Evolutionary conservation across 192 early-diverging fungal species (phyloP).

Genomic region (Dissophora globulifera): DNA sequence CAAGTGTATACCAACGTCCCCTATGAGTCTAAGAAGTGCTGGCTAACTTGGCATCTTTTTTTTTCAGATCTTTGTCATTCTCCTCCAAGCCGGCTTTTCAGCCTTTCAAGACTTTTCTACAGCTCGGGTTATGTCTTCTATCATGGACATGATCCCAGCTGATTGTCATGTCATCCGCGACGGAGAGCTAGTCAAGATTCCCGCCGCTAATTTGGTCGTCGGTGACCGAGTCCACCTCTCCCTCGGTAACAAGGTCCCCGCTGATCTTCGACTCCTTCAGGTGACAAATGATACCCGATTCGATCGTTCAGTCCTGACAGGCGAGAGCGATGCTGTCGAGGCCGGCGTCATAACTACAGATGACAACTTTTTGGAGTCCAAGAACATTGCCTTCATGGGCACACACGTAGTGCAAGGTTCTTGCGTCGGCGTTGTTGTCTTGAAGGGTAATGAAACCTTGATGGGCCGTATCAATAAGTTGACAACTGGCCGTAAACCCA

Average conservation of each 20-base stretch:
- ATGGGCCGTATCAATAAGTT: constrained; percentile 79
- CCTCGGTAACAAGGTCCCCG: constrained; percentile 79
- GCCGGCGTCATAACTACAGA: constrained; percentile 72
- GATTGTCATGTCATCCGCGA: constrained; percentile 76
- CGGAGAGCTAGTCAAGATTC: constrained; percentile 60
- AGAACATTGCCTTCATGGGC: constrained; percentile 85
- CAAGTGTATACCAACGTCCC: no score
- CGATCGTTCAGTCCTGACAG: constrained; percentile 85
- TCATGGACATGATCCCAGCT: constrained; percentile 75
- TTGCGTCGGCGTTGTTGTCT: constrained; percentile 78
- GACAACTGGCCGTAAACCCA: constrained; percentile 43
- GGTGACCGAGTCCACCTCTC: constrained; percentile 81
- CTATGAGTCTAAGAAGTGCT: no score
- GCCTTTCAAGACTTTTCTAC: constrained; percentile 80
- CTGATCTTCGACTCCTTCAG: constrained; percentile 77
- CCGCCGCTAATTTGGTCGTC: constrained; percentile 68
- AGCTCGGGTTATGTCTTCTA: constrained; percentile 73
- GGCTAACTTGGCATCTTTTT: no score
- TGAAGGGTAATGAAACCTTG: constrained; percentile 80
- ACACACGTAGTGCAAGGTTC: constrained; percentile 76
- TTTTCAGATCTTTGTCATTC: constrained; percentile 75
- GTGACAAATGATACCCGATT: constrained; percentile 75
- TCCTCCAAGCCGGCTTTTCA: constrained; percentile 74
- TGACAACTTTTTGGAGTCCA: constrained; percentile 79
- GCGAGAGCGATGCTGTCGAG: constrained; percentile 74